These are phyloP conservation scores for Paracoccidioides brasiliensis DNA, from an alignment of 2,329 filamentous ascomycete species.

Conservation along the genomic window DNA sequence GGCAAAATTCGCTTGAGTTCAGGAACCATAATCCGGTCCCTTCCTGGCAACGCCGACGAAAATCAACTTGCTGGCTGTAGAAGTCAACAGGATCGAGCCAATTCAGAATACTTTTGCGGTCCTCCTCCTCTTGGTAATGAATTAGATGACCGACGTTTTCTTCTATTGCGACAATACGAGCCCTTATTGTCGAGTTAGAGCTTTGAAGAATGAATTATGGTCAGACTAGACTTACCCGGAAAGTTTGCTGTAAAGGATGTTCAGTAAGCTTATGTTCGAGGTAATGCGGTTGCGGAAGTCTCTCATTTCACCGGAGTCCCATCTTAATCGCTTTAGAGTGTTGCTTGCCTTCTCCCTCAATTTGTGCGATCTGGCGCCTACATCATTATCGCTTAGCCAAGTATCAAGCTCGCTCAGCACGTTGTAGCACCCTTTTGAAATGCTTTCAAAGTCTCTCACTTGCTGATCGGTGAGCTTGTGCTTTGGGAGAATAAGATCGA, in stretches of 20 bases:
- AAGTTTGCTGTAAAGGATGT: background rate
- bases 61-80: constrained; percentile 29
- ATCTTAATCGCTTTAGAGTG: background rate
- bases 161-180: background rate
- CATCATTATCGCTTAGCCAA: background rate
- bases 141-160: background rate
- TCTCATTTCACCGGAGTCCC: background rate
- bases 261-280: background rate
- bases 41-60: constrained; percentile 23
- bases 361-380: background rate
- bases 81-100: constrained; percentile 32
- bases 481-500: background rate
- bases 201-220: background rate
- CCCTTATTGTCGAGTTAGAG: background rate
- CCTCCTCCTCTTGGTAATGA: background rate
- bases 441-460: background rate
- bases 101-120: constrained; percentile 4
- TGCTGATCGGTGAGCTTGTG: background rate
- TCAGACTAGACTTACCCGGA: background rate
- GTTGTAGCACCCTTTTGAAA: background rate
- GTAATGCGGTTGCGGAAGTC: background rate
- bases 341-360: background rate
- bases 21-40: constrained; percentile 39
- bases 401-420: background rate
- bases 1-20: constrained; percentile 22